Evolutionary conservation across 2,329 filamentous ascomycete genomes (phyloP).

Genomic region (Sclerotiophoma versabilis): DNA sequence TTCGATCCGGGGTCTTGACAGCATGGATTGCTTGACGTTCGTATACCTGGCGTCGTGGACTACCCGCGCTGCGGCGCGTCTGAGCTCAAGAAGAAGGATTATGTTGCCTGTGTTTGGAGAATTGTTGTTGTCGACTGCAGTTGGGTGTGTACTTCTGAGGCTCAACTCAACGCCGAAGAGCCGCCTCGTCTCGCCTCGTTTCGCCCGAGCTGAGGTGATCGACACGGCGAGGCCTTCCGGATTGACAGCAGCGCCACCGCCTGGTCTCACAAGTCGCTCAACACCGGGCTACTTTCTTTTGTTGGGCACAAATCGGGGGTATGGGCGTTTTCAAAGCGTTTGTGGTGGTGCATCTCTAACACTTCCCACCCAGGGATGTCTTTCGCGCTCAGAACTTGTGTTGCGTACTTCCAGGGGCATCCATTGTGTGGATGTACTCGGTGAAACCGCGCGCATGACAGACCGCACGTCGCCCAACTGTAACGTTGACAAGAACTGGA

Average conservation of each 20-base stretch:
- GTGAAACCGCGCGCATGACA: too few species aligned
- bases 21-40: neutral
- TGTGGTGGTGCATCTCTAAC: too few species aligned
- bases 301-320: neutral
- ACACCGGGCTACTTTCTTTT: neutral
- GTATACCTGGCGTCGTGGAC: neutral
- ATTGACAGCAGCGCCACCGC: neutral
- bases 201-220: slow-evolving; percentile 7
- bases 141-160: neutral
- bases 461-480: too few species aligned
- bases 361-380: too few species aligned
- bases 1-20: slow-evolving; percentile 1
- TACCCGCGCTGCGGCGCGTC: too few species aligned
- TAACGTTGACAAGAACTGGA: too few species aligned
- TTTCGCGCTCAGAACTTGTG: too few species aligned
- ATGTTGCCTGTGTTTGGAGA: too few species aligned
- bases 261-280: neutral
- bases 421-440: too few species aligned
- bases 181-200: slow-evolving; percentile 2
- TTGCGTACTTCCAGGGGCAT: too few species aligned
- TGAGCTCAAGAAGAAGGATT: neutral
- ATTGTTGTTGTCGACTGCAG: neutral
- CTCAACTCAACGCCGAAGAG: neutral
- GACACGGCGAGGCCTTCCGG: neutral
- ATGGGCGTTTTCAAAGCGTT: too few species aligned